phyloP scores from a whole-genome alignment of 2,329 filamentous ascomycete species.

The Trichoderma cornu-damae region DNA sequence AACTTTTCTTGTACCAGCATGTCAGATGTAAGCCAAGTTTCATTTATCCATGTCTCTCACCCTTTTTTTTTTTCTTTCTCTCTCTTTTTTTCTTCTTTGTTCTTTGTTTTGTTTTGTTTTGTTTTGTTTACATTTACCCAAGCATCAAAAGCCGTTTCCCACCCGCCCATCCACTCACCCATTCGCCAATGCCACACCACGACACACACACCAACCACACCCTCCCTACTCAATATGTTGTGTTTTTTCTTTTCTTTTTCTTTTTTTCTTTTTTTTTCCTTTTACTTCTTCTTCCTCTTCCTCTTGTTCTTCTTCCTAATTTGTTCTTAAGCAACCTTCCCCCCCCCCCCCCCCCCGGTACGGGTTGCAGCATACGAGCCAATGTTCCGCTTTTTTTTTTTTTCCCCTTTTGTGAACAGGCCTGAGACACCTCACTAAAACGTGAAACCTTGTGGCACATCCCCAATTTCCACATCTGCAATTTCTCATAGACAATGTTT shows the following conservation, averaged over 20 bases:
- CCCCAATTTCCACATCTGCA: constrained; percentile 10
- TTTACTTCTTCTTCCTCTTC: neutral
- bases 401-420: neutral
- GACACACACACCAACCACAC: neutral
- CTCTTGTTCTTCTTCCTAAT: neutral
- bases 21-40: neutral
- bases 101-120: constrained; percentile 4
- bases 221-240: neutral
- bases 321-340: neutral
- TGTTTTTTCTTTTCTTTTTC: neutral
- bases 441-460: constrained; percentile 15
- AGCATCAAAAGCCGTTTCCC: neutral
- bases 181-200: neutral
- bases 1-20: neutral
- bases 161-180: neutral
- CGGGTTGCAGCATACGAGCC: neutral
- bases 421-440: constrained; percentile 14
- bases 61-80: too few species aligned
- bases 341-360: neutral
- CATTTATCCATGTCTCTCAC: neutral
- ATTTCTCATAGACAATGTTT: constrained; percentile 2
- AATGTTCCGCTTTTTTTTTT: neutral
- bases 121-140: neutral
- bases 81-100: too few species aligned
- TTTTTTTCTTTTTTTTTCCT: neutral